phyloP scores from a whole-genome alignment of 2,329 filamentous ascomycete species.

The Calcarisporium arbuscula region DNA sequence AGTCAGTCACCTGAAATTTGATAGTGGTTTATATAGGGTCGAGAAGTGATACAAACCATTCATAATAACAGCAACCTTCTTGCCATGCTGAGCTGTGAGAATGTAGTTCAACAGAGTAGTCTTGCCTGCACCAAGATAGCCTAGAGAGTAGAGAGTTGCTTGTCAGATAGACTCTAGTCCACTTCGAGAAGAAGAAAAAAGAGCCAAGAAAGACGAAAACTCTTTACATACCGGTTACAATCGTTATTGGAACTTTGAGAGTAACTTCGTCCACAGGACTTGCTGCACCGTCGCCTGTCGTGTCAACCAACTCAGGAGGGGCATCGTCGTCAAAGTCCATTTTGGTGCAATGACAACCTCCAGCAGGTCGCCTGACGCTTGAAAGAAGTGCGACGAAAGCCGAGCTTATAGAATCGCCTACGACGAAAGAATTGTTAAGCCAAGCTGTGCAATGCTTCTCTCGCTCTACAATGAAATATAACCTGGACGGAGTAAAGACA shows the following conservation, averaged over 20 bases:
- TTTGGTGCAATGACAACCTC: too few relatives aligned
- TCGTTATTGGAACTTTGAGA: conserved; percentile 74
- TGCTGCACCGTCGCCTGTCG: conserved; percentile 30
- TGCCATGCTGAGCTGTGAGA: conserved; percentile 87
- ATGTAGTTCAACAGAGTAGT: conserved; percentile 96
- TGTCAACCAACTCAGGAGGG: conserved; percentile 58
- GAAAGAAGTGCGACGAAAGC: not conserved
- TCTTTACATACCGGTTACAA: conserved; percentile 60
- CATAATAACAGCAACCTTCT: conserved; percentile 96
- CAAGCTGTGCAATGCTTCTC: too few relatives aligned
- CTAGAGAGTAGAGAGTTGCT: conserved; percentile 22
- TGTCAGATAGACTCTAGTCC: not conserved
- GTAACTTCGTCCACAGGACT: conserved; percentile 48
- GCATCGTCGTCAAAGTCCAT: conserved; percentile 63
- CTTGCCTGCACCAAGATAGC: conserved; percentile 92
- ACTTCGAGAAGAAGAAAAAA: too few relatives aligned
- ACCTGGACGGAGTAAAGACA: too few relatives aligned
- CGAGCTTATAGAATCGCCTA: too few relatives aligned
- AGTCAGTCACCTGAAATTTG: not conserved
- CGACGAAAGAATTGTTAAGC: too few relatives aligned
- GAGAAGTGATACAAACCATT: conserved; percentile 51
- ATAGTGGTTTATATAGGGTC: not conserved
- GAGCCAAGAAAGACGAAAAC: too few relatives aligned
- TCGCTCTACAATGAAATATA: too few relatives aligned
- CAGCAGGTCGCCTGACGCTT: too few relatives aligned